Base-by-base conservation (phyloP, 495 filamentous ascomycete genomes). In the Xylaria telfairii region DNA sequence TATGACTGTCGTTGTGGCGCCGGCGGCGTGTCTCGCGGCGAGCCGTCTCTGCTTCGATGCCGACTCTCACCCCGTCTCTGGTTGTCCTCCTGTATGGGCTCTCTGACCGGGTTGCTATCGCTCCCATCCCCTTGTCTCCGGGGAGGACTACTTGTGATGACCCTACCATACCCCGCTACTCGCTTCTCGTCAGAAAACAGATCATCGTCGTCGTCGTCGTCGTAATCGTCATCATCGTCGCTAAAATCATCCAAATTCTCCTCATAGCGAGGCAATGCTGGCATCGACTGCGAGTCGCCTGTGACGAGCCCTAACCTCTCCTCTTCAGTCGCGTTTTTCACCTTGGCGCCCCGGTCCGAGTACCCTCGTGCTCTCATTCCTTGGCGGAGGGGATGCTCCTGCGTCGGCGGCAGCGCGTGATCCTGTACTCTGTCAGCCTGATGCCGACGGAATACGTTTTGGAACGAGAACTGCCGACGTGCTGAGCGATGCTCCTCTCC, bases 401-500 rank as follows among this genome's bases (percentile, higher is more conserved):
- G 61, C 71, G 70, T 66, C 68, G 73, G 64, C 70, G 76, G 71
- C 54, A 74, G 70, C 49, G 65, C 67, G 42, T 65, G 73, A 47
- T 74, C 77, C 75, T 71, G 75, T 71, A 74, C 44, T 49, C 76
- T 79, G 71, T 78, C 81, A 61, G 77, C 76, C 70, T 83, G 83
- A 59, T 82, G 77, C 44, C 81, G 78, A 69, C 84, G 82, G 79
- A 97, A 93, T 60, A 96, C 88, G 71, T 90, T 91, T 74, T 95
- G 91, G 85, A 98, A 98, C 34, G 91, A 94, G 82, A 98, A 98
- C 78, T 98, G 94, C 44, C 96, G 90, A 73, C 80, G 81, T n/a
- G 84, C 83, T 54, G 78, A 84, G 61, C 44, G 73, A 65, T 57
- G 53, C 57, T 46, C 59, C 10, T 72, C 75, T 51, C 71, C 72